Conservation (phyloP, 495 filamentous ascomycete species). For the Lasiosphaeria miniovina region DNA sequence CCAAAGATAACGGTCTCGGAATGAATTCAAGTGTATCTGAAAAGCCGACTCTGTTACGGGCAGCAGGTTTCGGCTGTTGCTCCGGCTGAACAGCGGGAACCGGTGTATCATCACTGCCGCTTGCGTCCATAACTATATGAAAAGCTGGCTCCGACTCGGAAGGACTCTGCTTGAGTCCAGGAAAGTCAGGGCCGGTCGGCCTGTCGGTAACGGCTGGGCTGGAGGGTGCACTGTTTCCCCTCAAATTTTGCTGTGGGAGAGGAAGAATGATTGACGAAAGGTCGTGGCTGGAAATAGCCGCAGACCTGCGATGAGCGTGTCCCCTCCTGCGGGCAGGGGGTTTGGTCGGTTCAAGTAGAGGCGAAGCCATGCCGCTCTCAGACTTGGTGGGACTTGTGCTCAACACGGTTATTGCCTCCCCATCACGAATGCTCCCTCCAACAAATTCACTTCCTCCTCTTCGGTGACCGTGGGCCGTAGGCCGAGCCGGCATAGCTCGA, state of each 20-base stretch:
- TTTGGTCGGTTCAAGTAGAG: slow-evolving; percentile 47
- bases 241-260: slow-evolving; percentile 45
- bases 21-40: slow-evolving; percentile 64
- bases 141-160: slow-evolving; percentile 13
- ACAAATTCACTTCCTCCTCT: slow-evolving; percentile 77
- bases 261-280: slow-evolving; percentile 66
- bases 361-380: slow-evolving; percentile 53
- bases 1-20: slow-evolving; percentile 66
- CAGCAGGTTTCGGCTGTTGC: slow-evolving; percentile 35
- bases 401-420: slow-evolving; percentile 52
- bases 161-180: slow-evolving; percentile 23
- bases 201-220: slow-evolving; percentile 56
- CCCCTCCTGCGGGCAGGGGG: slow-evolving; percentile 53
- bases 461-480: slow-evolving; percentile 57
- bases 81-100: slow-evolving; percentile 19
- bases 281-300: slow-evolving; percentile 82
- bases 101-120: slow-evolving; percentile 1
- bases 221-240: slow-evolving; percentile 62
- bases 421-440: slow-evolving; percentile 63
- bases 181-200: slow-evolving; percentile 36
- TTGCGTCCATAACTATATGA: slow-evolving; percentile 2
- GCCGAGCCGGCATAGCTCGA: slow-evolving; percentile 38
- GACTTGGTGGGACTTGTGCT: slow-evolving; percentile 63
- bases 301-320: slow-evolving; percentile 83
- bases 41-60: slow-evolving; percentile 56